phyloP scores from a whole-genome alignment of 805 yeast species.

The Wickerhamiella musiphila region DNA sequence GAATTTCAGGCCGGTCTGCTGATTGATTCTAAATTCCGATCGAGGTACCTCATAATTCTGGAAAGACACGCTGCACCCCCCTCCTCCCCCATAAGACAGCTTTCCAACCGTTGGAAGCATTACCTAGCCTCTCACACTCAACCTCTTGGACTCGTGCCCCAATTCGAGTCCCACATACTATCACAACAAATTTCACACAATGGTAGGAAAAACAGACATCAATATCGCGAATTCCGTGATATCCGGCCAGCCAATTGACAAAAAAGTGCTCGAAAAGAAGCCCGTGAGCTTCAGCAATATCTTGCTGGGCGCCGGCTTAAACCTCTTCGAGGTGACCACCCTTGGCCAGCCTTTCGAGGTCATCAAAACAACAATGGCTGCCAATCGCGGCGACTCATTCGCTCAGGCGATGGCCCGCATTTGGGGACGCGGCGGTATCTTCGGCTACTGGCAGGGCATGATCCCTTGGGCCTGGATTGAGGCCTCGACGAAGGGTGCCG shows the following conservation, averaged over 20 bases:
- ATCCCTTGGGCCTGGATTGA: slow-evolving; percentile 99
- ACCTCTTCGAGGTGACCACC: slow-evolving; percentile 82
- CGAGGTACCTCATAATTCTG: too few species aligned
- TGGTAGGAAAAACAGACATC: too few species aligned
- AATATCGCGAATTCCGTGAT: not conserved
- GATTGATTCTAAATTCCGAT: too few species aligned
- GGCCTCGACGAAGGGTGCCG: slow-evolving; percentile 98
- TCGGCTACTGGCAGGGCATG: slow-evolving; percentile 91
- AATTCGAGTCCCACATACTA: too few species aligned
- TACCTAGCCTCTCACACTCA: too few species aligned
- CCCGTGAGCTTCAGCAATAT: slow-evolving; percentile 80
- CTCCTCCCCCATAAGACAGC: too few species aligned
- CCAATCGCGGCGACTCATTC: slow-evolving; percentile 61
- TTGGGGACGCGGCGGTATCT: slow-evolving; percentile 84
- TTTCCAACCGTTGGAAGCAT: too few species aligned
- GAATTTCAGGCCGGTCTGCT: too few species aligned
- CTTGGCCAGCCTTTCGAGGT: slow-evolving; percentile 97
- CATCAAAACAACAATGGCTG: slow-evolving; percentile 94
- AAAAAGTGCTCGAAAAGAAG: slow-evolving; percentile 44
- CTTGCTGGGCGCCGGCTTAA: slow-evolving; percentile 81
- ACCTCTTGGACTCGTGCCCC: too few species aligned
- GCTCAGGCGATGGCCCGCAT: slow-evolving; percentile 53
- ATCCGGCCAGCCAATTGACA: not conserved
- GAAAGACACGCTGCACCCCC: too few species aligned
- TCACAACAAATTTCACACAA: too few species aligned